A percentile compares a stretch with the other conserved stretches of the same genome.
phyloP scores from a whole-genome alignment of 768 basidiomycete species.

The Lenzites betulinus region DNA sequence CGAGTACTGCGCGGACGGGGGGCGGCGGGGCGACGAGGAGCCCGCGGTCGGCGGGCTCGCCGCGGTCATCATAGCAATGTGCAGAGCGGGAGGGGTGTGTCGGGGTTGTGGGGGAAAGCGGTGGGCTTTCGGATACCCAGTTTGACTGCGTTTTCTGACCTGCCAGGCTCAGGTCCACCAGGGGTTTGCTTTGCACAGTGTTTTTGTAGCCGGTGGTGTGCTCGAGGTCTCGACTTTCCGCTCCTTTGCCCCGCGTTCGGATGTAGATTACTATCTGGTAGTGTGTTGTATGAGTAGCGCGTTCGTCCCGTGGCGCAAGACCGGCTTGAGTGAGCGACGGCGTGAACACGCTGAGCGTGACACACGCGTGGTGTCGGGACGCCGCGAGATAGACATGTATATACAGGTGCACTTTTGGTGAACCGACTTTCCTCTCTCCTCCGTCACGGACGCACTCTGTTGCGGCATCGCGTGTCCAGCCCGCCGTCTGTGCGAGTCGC shows the following conservation, averaged over 20 bases:
- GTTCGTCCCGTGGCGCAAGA: too few relatives aligned
- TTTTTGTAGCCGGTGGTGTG: background rate
- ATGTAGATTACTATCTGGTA: background rate
- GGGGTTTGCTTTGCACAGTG: background rate
- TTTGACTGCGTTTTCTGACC: background rate
- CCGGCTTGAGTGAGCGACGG: too few relatives aligned
- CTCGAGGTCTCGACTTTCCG: background rate
- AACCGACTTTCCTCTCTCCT: too few relatives aligned
- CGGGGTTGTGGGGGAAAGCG: background rate
- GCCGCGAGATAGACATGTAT: too few relatives aligned
- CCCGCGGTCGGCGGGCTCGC: background rate
- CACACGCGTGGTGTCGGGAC: too few relatives aligned
- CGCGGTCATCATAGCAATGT: background rate
- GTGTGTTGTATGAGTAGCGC: slow-evolving; percentile 4
- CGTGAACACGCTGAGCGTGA: too few relatives aligned
- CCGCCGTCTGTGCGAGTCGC: too few relatives aligned
- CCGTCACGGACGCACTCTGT: too few relatives aligned
- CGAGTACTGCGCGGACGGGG: background rate
- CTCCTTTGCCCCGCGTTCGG: background rate
- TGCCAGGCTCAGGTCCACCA: slow-evolving; percentile 14
- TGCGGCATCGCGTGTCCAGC: too few relatives aligned
- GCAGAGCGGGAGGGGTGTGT: background rate
- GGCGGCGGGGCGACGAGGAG: background rate
- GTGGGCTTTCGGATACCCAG: background rate
- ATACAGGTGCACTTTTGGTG: too few relatives aligned